Evolutionary conservation across 2,329 filamentous ascomycete species (phyloP).

Genomic region (Colletotrichum orbiculare): DNA sequence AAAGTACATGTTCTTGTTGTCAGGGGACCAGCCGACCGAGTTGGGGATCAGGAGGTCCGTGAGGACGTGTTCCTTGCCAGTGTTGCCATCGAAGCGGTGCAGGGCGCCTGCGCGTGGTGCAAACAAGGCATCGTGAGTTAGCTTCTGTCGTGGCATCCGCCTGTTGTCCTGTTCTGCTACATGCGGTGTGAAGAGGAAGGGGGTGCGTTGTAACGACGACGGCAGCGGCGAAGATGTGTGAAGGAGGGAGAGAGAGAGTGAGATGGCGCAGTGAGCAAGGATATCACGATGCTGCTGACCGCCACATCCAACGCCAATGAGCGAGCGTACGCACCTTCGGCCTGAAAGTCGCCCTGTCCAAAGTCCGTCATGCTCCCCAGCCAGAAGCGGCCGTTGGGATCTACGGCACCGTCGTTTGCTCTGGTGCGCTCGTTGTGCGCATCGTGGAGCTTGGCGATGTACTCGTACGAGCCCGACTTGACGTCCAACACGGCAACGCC

Average conservation of each 20-base stretch:
- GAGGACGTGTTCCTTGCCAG: constrained; percentile 69
- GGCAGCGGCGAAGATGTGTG: not conserved
- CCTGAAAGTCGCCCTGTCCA: constrained; percentile 64
- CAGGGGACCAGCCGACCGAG: constrained; percentile 82
- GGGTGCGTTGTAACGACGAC: constrained; percentile 16
- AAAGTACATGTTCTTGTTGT: constrained; percentile 81
- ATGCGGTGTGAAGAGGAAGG: constrained; percentile 1
- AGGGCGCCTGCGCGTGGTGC: constrained; percentile 68
- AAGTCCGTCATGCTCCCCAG: constrained; percentile 88
- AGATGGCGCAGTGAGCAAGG: constrained; percentile 1
- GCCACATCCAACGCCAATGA: constrained; percentile 40
- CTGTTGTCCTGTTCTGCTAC: constrained; percentile 1
- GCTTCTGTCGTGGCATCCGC: not conserved
- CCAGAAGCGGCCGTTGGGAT: constrained; percentile 86
- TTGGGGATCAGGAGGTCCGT: constrained; percentile 82
- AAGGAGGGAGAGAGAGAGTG: not conserved
- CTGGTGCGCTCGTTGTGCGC: constrained; percentile 65
- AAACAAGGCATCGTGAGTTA: constrained; percentile 2
- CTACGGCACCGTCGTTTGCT: constrained; percentile 86
- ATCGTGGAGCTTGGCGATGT: constrained; percentile 61
- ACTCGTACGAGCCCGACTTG: constrained; percentile 63
- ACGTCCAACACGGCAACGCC: constrained; percentile 84
- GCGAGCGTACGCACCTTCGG: constrained; percentile 58
- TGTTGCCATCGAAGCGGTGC: constrained; percentile 75
- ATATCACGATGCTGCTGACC: not conserved